Percentiles rank a stretch among this genome's conserved stretches.
Conservation (phyloP, 2,329 filamentous ascomycete genomes). For the Ilyonectria robusta region DNA sequence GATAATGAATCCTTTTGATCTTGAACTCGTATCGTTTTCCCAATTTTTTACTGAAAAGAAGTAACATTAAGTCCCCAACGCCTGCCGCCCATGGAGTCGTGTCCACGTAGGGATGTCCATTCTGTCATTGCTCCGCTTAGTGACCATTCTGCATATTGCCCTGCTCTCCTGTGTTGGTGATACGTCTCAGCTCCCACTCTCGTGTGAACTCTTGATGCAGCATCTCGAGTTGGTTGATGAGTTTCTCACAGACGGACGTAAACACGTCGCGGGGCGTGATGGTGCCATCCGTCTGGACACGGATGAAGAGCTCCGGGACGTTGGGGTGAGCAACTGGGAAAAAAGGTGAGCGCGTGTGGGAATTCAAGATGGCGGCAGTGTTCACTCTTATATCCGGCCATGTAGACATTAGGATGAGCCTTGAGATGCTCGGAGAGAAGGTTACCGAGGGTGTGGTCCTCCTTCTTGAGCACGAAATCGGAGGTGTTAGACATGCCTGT, state of each 20-base stretch:
- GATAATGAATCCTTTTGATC: slow-evolving; percentile 33
- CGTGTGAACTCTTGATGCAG: slow-evolving; percentile 92
- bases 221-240: slow-evolving; percentile 85
- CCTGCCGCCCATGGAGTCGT: slow-evolving; percentile 42
- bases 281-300: slow-evolving; percentile 91
- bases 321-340: slow-evolving; percentile 70
- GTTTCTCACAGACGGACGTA: slow-evolving; percentile 82
- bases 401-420: slow-evolving; percentile 85
- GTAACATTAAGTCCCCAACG: slow-evolving; percentile 46
- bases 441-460: slow-evolving; percentile 96
- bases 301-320: slow-evolving; percentile 75
- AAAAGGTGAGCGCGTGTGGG: slow-evolving; percentile 22
- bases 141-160: slow-evolving; percentile 60
- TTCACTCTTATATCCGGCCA: slow-evolving; percentile 92
- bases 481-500: slow-evolving; percentile 90
- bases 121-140: slow-evolving; percentile 32
- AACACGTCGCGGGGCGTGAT: slow-evolving; percentile 92
- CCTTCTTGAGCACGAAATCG: slow-evolving; percentile 95
- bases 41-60: slow-evolving; percentile 39
- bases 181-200: slow-evolving; percentile 90
- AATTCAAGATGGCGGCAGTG: not conserved
- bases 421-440: slow-evolving; percentile 89
- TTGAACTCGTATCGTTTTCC: slow-evolving; percentile 36
- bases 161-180: slow-evolving; percentile 78
- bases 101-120: slow-evolving; percentile 33